Percentiles rank a stretch among this genome's conserved stretches.
These are phyloP conservation scores for Paxillus involutus DNA, from an alignment of 768 basidiomycete genomes.

Conservation along the genomic window DNA sequence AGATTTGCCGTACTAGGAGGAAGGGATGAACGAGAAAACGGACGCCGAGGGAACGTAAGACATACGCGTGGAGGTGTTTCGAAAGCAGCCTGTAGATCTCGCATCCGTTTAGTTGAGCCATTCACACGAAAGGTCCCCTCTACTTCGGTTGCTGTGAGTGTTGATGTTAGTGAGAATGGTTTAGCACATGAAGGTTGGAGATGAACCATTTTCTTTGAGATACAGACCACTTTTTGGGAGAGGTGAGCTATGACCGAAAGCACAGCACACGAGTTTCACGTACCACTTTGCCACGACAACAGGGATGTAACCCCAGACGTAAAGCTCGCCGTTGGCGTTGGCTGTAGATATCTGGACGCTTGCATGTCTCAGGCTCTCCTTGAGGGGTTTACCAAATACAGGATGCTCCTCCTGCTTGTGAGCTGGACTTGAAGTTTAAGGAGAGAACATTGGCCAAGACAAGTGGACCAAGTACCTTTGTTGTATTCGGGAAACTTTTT, in stretches of 20 bases:
- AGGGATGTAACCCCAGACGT: constrained; percentile 93
- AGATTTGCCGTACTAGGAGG: constrained; percentile 82
- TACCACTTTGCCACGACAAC: constrained; percentile 98
- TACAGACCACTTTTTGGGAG: constrained; percentile 68
- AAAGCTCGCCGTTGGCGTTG: constrained; percentile 76
- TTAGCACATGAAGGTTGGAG: background rate
- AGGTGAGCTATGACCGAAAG: constrained; percentile 1
- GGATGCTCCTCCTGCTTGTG: constrained; percentile 40
- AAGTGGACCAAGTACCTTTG: constrained; percentile 36
- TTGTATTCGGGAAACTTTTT: constrained; percentile 54
- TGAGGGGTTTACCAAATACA: constrained; percentile 86
- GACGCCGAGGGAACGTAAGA: background rate
- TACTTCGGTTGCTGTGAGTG: constrained; percentile 73
- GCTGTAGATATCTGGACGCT: constrained; percentile 93
- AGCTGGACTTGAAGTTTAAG: constrained; percentile 9
- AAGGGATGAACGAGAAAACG: constrained; percentile 2
- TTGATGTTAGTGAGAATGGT: background rate
- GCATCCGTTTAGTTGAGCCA: constrained; percentile 94
- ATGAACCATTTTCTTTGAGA: constrained; percentile 88
- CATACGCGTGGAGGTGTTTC: constrained; percentile 84
- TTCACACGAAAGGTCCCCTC: constrained; percentile 94
- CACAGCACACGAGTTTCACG: constrained; percentile 26
- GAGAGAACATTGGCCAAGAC: background rate
- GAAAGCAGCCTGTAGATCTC: constrained; percentile 89
- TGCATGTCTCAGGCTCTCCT: constrained; percentile 82